Evolutionary conservation across 176 grass and related monocot genomes (phyloP).

Genomic region (Ensete ventricosum): DNA sequence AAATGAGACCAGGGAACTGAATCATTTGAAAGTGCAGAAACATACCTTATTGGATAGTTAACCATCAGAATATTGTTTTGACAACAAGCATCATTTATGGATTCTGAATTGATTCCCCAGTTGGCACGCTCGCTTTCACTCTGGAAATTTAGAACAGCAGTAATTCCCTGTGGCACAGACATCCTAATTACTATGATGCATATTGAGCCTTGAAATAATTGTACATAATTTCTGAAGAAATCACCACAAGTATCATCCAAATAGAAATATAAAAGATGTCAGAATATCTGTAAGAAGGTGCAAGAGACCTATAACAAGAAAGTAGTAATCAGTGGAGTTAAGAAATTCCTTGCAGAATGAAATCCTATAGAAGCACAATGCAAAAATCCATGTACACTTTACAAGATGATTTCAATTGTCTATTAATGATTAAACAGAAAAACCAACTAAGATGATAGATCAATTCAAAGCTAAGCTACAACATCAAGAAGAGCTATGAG

Average conservation of each 20-base stretch:
- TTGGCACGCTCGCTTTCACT: conserved; percentile 84
- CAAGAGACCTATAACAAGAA: neutral
- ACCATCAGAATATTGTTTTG: conserved; percentile 83
- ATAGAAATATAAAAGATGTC: neutral
- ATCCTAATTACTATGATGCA: conserved; percentile 30
- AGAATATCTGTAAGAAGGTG: neutral
- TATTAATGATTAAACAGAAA: no score
- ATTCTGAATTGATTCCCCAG: conserved; percentile 89
- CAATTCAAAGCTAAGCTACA: no score
- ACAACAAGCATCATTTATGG: conserved; percentile 63
- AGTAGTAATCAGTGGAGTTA: neutral
- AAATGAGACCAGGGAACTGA: neutral
- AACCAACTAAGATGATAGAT: no score
- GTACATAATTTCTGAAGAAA: neutral
- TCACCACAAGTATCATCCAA: neutral
- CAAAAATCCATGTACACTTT: no score
- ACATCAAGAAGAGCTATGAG: no score
- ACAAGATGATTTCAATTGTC: no score
- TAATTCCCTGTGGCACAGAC: conserved; percentile 76
- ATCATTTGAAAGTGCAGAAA: neutral
- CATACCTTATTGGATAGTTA: conserved; percentile 89
- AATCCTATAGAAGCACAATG: no score
- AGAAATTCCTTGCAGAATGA: no score
- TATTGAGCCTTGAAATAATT: neutral
- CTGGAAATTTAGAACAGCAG: conserved; percentile 91